Evolutionary conservation across 768 basidiomycete species (phyloP).

Genomic region (Lactarius evosmus): DNA sequence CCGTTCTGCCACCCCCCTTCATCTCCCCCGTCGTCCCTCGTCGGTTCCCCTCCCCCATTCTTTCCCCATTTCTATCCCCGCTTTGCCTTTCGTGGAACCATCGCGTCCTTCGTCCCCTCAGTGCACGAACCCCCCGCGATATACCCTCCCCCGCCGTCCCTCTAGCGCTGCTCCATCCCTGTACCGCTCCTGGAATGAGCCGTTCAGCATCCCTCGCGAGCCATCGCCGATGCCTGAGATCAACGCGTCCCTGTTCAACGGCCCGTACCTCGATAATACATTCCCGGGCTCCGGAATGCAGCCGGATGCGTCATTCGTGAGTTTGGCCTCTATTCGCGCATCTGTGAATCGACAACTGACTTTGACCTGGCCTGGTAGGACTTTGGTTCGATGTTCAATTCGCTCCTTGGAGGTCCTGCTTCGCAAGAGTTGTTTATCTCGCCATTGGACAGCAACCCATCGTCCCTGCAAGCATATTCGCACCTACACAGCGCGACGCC

Average conservation of each 20-base stretch:
- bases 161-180: constrained; percentile 25
- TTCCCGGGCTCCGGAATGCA: constrained; percentile 20
- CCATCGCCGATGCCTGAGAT: constrained; percentile 28
- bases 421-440: constrained; percentile 25
- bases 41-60: constrained; percentile 26
- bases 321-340: neutral
- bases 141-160: constrained; percentile 28
- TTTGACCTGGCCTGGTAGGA: constrained; percentile 3
- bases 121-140: constrained; percentile 13
- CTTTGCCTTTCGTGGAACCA: constrained; percentile 22
- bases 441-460: constrained; percentile 23
- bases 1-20: constrained; percentile 24
- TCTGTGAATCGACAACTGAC: neutral
- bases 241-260: constrained; percentile 22
- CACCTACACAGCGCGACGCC: constrained; percentile 9
- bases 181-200: constrained; percentile 23
- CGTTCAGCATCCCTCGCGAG: constrained; percentile 19
- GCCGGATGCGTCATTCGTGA: constrained; percentile 24
- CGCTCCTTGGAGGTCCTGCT: constrained; percentile 12
- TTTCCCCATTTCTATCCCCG: constrained; percentile 26
- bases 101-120: constrained; percentile 22
- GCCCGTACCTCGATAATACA: constrained; percentile 18
- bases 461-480: neutral
- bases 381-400: constrained; percentile 23
- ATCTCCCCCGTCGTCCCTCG: constrained; percentile 26